A percentile compares a stretch with the other conserved stretches of the same genome.
These are phyloP conservation scores for Cochlearia excelsa DNA, from an alignment of 345 rosid genomes.

Conservation along the genomic window DNA sequence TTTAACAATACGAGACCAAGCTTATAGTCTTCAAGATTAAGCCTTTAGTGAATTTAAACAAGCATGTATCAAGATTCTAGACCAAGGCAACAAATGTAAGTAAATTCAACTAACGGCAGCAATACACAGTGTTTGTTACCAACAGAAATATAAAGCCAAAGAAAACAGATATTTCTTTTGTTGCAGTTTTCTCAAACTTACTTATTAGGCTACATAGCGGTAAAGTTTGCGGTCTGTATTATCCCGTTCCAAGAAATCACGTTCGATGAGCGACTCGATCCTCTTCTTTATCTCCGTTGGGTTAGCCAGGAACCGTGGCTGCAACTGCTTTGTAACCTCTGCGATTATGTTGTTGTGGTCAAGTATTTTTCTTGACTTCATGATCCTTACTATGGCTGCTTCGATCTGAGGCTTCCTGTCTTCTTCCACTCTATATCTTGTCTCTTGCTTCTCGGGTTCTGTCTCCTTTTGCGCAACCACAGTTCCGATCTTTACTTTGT, in stretches of 20 bases:
- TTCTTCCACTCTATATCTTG: slow-evolving; percentile 96
- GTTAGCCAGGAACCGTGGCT: slow-evolving; percentile 87
- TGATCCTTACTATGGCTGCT: slow-evolving; percentile 96
- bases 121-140: slow-evolving; percentile 1
- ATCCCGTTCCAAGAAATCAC: slow-evolving; percentile 99
- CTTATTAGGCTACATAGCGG: slow-evolving; percentile 78
- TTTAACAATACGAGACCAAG: too few species aligned
- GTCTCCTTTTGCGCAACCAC: slow-evolving; percentile 98
- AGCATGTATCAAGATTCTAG: too few species aligned
- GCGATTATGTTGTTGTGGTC: slow-evolving; percentile 94
- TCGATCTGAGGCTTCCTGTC: slow-evolving; percentile 98
- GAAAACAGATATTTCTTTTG: background rate
- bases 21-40: too few species aligned
- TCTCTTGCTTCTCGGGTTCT: slow-evolving; percentile 97
- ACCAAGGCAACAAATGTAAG: too few species aligned
- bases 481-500: slow-evolving; percentile 96
- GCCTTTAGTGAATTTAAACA: too few species aligned
- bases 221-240: slow-evolving; percentile 75
- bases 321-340: slow-evolving; percentile 95
- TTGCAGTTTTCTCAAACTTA: slow-evolving; percentile 1
- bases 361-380: slow-evolving; percentile 92
- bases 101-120: too few species aligned
- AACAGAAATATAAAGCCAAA: background rate
- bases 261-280: slow-evolving; percentile 90
- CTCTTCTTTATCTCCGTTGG: slow-evolving; percentile 97